phyloP scores from a whole-genome alignment of 257 asterid genomes.

The Scutellaria baicalensis region DNA sequence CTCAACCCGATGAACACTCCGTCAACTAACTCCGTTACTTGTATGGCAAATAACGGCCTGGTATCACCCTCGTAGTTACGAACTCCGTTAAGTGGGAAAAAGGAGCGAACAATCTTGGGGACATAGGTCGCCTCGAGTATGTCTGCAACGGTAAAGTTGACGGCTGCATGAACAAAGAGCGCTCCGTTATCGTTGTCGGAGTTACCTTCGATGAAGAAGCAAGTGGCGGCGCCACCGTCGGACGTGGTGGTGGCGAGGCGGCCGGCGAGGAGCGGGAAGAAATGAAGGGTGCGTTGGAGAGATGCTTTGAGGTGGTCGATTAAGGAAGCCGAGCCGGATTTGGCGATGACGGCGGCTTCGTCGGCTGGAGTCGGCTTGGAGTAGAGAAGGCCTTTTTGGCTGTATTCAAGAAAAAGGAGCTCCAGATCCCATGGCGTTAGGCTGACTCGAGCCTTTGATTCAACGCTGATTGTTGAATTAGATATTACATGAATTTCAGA shows the following conservation, averaged over 20 bases:
- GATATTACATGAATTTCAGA: not conserved
- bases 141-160: slow-evolving; percentile 10
- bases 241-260: slow-evolving; percentile 21
- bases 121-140: slow-evolving; percentile 9
- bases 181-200: slow-evolving; percentile 11
- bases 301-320: slow-evolving; percentile 29
- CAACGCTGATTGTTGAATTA: not conserved
- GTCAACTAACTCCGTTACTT: no score
- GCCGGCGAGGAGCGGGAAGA: slow-evolving; percentile 31
- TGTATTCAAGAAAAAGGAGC: slow-evolving; percentile 23
- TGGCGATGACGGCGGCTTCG: not conserved
- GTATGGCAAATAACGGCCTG: slow-evolving; percentile 27
- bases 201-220: slow-evolving; percentile 23
- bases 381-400: slow-evolving; percentile 33
- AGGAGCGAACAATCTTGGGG: slow-evolving; percentile 11
- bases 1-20: slow-evolving; percentile 28
- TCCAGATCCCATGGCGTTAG: slow-evolving; percentile 27
- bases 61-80: slow-evolving; percentile 24
- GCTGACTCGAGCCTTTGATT: slow-evolving; percentile 5
- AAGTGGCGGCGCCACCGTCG: slow-evolving; percentile 7
- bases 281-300: slow-evolving; percentile 27
- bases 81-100: slow-evolving; percentile 26
- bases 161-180: slow-evolving; percentile 22
- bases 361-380: slow-evolving; percentile 8
- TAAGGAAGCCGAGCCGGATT: not conserved